A percentile compares a stretch with the other conserved stretches of the same genome.
Conservation (phyloP, 164 flowering plant genomes). For the Vitis rotundifolia region DNA sequence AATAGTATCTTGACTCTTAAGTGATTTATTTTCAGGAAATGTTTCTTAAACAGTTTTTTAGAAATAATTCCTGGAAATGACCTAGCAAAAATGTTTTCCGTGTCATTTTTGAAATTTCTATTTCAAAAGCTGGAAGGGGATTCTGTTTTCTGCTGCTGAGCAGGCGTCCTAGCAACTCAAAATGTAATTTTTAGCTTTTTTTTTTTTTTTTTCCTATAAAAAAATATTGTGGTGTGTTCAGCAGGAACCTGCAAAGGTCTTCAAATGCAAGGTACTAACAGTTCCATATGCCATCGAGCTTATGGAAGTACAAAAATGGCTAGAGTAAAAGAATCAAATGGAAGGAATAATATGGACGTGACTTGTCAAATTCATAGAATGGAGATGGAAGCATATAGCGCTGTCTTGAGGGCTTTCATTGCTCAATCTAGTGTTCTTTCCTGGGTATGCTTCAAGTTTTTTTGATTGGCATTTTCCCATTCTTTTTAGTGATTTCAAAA, state of each 20-base stretch:
- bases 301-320: conserved; percentile 4
- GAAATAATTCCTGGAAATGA: too few relatives aligned
- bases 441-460: conserved; percentile 25
- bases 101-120: too few relatives aligned
- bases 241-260: background rate
- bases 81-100: too few relatives aligned
- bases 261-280: background rate
- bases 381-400: conserved; percentile 37
- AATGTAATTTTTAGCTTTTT: too few relatives aligned
- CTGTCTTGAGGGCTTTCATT: conserved; percentile 40
- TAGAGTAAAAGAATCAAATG: conserved; percentile 3
- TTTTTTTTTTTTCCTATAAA: too few relatives aligned
- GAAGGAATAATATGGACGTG: conserved; percentile 22
- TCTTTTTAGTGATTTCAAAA: too few relatives aligned
- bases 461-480: background rate
- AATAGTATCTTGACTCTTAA: too few relatives aligned
- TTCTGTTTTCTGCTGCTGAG: too few relatives aligned
- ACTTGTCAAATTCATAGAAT: conserved; percentile 27
- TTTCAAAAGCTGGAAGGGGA: too few relatives aligned
- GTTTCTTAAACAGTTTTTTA: too few relatives aligned
- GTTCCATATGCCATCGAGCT: background rate
- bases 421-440: conserved; percentile 43
- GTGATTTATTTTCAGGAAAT: too few relatives aligned
- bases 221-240: background rate
- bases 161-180: too few relatives aligned